Evolutionary conservation across 2,329 filamentous ascomycete genomes (phyloP), one percentile per base, ranked within the genome.

Genomic region (Seiridium unicorne): DNA sequence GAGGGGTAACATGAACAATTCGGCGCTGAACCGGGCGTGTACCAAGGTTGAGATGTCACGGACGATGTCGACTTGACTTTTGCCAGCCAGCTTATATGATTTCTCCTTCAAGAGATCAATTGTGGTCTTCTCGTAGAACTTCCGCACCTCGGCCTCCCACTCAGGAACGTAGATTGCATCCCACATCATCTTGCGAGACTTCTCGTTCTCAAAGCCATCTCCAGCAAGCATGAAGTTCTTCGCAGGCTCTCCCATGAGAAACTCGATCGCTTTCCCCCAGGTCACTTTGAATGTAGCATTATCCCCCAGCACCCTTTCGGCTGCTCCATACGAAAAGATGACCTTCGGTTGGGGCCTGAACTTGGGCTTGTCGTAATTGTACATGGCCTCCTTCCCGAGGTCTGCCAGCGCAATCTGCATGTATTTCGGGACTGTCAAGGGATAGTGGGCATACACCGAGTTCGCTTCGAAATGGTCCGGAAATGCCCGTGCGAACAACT

Each of bases 401-500:
- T 55, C 42, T 32, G 18, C 6, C n/a, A 60, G 55, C 5, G 49
- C 49, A 31, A 58, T 60, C 55, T 60, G 57, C 48, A 51, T 51
- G 7, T 51, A 51, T 34, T 51, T 51, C 3, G 60, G 60, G 8
- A 61, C 51, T 1, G 49, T 51, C 26, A 61, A 46, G 13, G 60
- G 60, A 42, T 55, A 61, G 55, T 58, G 56, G 4, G 60, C 60
- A 32, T 61, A 61, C 11, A 61, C 57, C 0, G 49, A 55, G 26
- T 61, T 84, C 35, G 76, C 71, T 65, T 80, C 80, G 75, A 88
- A 89, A 66, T 85, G 81, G 63, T 84, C 79, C 2, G 87, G 87
- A 73, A 90, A 88, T 7, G 86, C 85, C 42, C 83, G 82, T 35
- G 85, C 76, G 65, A 88, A 81, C 59, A 90, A 77, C 74, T 89